Conservation (phyloP, 225 moss, liverwort and hornwort species). For the Bryum argenteum region DNA sequence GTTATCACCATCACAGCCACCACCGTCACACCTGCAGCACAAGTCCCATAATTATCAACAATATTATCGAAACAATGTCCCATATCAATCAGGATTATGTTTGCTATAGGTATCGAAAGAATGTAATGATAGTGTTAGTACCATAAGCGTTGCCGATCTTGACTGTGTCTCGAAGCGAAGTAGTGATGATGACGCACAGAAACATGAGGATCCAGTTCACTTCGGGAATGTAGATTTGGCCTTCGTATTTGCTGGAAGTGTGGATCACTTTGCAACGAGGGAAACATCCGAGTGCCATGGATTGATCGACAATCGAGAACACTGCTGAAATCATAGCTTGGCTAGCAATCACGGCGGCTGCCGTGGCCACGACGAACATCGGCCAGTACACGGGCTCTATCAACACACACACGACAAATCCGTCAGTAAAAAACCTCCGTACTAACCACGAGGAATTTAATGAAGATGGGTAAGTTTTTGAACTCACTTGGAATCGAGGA, state of each 20-base stretch:
- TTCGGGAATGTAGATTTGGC: constrained; percentile 94
- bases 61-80: too few relatives aligned
- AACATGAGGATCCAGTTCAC: constrained; percentile 78
- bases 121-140: constrained; percentile 3
- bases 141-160: constrained; percentile 94
- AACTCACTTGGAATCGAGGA: constrained; percentile 80
- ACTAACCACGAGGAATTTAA: neutral
- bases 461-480: neutral
- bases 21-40: constrained; percentile 76
- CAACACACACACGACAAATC: constrained; percentile 9
- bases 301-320: constrained; percentile 81
- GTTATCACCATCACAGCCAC: constrained; percentile 82
- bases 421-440: neutral
- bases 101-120: too few relatives aligned
- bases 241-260: constrained; percentile 63
- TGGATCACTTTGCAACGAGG: constrained; percentile 79
- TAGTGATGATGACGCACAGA: constrained; percentile 65
- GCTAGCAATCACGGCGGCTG: constrained; percentile 88
- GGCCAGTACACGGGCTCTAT: constrained; percentile 87
- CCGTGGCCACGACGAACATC: constrained; percentile 83
- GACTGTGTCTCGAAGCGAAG: constrained; percentile 55
- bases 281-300: constrained; percentile 85
- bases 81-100: too few relatives aligned
- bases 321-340: constrained; percentile 97
- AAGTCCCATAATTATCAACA: too few relatives aligned